Percentiles rank a stretch among this genome's conserved stretches.
Conservation (phyloP, 345 rosid genomes). For the Citrus australasica region DNA sequence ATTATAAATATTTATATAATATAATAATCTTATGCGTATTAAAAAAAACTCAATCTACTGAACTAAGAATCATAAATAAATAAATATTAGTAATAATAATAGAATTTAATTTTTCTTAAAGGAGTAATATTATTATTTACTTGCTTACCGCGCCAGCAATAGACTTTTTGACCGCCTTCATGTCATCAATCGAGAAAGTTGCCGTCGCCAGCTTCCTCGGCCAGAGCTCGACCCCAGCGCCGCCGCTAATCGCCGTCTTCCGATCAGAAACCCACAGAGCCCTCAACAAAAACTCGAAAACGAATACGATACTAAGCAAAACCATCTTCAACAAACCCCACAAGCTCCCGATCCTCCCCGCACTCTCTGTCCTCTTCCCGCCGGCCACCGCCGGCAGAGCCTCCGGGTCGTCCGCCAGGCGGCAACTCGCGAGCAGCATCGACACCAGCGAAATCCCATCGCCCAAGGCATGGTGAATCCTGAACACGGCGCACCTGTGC, state of each 20-base stretch:
- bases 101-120: no score
- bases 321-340: conserved; percentile 25
- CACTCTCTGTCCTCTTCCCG: not conserved
- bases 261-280: conserved; percentile 32
- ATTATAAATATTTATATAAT: no score
- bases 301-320: conserved; percentile 33
- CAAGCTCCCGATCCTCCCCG: conserved; percentile 10
- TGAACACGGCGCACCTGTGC: conserved; percentile 30
- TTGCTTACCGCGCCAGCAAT: conserved; percentile 38
- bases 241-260: conserved; percentile 45
- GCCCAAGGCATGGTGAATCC: conserved; percentile 60
- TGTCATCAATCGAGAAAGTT: conserved; percentile 42
- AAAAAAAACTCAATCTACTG: no score
- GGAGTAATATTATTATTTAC: no score
- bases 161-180: conserved; percentile 46
- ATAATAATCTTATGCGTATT: no score
- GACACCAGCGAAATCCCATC: conserved; percentile 61
- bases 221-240: conserved; percentile 67
- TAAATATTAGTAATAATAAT: no score
- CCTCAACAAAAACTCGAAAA: conserved; percentile 32
- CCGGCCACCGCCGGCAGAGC: conserved; percentile 22
- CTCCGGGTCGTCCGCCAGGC: conserved; percentile 31
- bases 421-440: conserved; percentile 39
- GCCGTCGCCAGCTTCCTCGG: conserved; percentile 57
- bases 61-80: no score